Percentiles rank a stretch among this genome's conserved stretches.
Conservation (phyloP, 106 monocot species). For the Dactylorhiza incarnata region DNA sequence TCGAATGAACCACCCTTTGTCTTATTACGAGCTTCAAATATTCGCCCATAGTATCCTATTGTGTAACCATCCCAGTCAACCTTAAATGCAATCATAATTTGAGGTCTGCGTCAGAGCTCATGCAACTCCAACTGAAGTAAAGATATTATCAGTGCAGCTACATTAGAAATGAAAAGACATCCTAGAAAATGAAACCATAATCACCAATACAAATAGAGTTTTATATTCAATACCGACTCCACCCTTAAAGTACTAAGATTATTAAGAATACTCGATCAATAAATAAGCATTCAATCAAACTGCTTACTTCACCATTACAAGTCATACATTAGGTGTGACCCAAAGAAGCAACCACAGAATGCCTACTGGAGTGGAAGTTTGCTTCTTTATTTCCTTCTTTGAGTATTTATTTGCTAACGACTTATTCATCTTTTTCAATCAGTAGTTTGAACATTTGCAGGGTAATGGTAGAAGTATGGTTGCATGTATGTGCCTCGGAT, state of each 20-base stretch:
- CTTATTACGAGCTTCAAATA: constrained; percentile 99
- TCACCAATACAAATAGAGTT: background rate
- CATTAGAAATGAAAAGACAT: background rate
- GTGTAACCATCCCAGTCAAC: constrained; percentile 99
- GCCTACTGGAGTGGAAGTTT: too few relatives aligned
- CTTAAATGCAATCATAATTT: constrained; percentile 58
- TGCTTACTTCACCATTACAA: background rate
- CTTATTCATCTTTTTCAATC: too few relatives aligned
- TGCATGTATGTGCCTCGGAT: too few relatives aligned
- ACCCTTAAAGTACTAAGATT: background rate
- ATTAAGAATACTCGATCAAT: background rate
- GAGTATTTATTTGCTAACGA: too few relatives aligned
- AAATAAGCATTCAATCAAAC: background rate
- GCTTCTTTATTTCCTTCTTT: too few relatives aligned
- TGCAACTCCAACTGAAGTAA: constrained; percentile 11
- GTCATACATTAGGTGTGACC: background rate
- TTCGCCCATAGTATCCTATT: constrained; percentile 98
- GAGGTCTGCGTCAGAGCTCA: constrained; percentile 39
- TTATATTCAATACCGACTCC: background rate
- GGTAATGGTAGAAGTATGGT: too few relatives aligned
- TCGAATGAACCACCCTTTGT: constrained; percentile 98
- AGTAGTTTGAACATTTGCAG: too few relatives aligned
- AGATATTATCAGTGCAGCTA: background rate
- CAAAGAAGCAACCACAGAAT: too few relatives aligned
- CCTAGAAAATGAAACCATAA: too few relatives aligned